Conservation (phyloP, 2,329 filamentous ascomycete genomes). For the Byssochlamys sp. region DNA sequence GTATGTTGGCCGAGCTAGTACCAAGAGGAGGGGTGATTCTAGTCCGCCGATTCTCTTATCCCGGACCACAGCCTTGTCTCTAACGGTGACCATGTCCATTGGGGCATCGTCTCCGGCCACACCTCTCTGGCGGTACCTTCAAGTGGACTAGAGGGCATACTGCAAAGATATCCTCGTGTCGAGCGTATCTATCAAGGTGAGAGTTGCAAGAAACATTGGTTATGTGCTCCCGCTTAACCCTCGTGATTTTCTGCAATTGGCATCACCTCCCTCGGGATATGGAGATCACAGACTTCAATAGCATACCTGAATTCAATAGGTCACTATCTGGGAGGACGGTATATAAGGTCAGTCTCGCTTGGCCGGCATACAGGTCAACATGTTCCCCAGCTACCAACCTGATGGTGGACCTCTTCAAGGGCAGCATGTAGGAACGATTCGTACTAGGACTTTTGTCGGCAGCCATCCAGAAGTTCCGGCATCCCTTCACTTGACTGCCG, state of each 20-base stretch:
- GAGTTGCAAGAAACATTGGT: not conserved
- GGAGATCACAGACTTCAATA: not conserved
- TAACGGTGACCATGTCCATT: not conserved
- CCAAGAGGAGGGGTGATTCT: not conserved
- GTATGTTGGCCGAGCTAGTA: not conserved
- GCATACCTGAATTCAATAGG: not conserved
- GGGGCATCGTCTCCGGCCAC: not conserved
- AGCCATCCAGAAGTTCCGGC: not conserved
- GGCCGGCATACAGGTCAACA: not conserved
- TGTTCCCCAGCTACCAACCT: not conserved
- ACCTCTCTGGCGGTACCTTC: not conserved
- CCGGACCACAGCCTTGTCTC: not conserved
- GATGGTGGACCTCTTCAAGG: not conserved
- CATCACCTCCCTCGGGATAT: not conserved
- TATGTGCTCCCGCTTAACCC: not conserved
- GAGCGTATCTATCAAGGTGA: not conserved
- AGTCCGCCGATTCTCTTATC: not conserved
- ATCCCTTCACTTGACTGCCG: not conserved
- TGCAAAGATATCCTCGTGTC: not conserved
- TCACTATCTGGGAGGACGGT: not conserved
- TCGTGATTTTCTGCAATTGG: not conserved
- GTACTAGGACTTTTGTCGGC: not conserved
- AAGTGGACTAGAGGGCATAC: not conserved
- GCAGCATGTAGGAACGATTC: not conserved
- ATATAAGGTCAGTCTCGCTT: not conserved